Evolutionary conservation across 495 filamentous ascomycete species (phyloP), one percentile per base, ranked within the genome.

Genomic region (Lichenothelia convexa): DNA sequence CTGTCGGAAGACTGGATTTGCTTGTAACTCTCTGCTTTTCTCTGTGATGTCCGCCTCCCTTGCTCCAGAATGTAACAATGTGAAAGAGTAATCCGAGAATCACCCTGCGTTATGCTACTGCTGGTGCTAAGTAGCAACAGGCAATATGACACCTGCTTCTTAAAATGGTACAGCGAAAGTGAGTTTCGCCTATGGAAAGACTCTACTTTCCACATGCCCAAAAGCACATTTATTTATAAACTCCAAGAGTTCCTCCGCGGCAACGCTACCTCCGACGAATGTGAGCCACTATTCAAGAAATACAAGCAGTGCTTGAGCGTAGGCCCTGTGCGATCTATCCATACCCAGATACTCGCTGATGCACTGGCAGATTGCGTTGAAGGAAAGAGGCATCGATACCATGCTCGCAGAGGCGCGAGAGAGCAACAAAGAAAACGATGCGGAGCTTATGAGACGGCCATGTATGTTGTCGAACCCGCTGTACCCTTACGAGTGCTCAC

Each of bases 101-200:
- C 12, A 4, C 7, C 11, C 16, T 35, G 15, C 19, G n/a, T 18
- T n/a, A n/a, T n/a, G n/a, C n/a, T n/a, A n/a, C n/a, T n/a, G n/a
- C n/a, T 31, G 9, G 27, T 35, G 1, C 30, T 29, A 5, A 26
- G 17, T 35, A 27, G 24, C 16, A 26, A 4, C 24, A 62, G 51
- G 49, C 79, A 73, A 50, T 93, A 93, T 53, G 85, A 93, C 50
- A 80, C 73, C 32, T 93, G 85, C 57, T 93, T 93, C 47, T 57
- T 93, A 29, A 91, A 87, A 54, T 93, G 85, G 85, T 93, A 93
- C 56, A 92, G 82, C 48, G 85, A 93, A 55, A 92, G 85, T 87
- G 63, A 34, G 76, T 55, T 13, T 39, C 29, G 27, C 26, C 4
- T n/a, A n/a, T 4, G 3, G n/a, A 30, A 2, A n/a, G 7, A 17